A percentile compares a stretch with the other conserved stretches of the same genome.
phyloP scores from a whole-genome alignment of 2,329 filamentous ascomycete species.

The Plectosphaerella plurivora region DNA sequence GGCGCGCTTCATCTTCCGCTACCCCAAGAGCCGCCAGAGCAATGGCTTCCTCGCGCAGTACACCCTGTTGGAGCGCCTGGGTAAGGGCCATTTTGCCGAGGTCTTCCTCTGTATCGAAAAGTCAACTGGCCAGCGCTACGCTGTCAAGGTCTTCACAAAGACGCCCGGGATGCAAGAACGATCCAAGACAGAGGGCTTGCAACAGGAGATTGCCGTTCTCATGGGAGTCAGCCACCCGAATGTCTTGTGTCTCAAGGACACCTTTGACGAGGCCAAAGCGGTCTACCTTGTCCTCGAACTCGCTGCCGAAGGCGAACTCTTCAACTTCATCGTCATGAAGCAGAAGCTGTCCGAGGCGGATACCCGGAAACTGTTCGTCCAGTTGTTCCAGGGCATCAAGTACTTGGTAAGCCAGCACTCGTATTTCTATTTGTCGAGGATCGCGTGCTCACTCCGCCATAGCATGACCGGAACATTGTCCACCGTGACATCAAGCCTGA shows the following conservation, averaged over 20 bases:
- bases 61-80: slow-evolving; percentile 75
- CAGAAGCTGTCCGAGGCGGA: slow-evolving; percentile 82
- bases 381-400: slow-evolving; percentile 90
- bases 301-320: slow-evolving; percentile 88
- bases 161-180: slow-evolving; percentile 76
- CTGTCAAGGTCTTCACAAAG: slow-evolving; percentile 93
- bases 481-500: slow-evolving; percentile 98
- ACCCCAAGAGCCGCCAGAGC: slow-evolving; percentile 69
- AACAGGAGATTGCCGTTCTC: slow-evolving; percentile 93
- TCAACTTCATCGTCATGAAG: slow-evolving; percentile 91
- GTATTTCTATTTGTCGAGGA: neutral
- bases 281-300: slow-evolving; percentile 91
- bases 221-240: slow-evolving; percentile 98
- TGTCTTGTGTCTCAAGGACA: slow-evolving; percentile 88
- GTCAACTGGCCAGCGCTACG: slow-evolving; percentile 73
- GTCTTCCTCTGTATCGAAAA: slow-evolving; percentile 91
- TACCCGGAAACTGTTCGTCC: slow-evolving; percentile 79
- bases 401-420: slow-evolving; percentile 68
- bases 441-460: neutral
- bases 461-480: slow-evolving; percentile 97
- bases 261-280: slow-evolving; percentile 85
- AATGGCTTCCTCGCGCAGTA: slow-evolving; percentile 86
- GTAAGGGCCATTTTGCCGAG: slow-evolving; percentile 92
- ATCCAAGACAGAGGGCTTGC: slow-evolving; percentile 78
- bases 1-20: slow-evolving; percentile 86